Conservation (phyloP, 1,284 basidiomycete genomes). For the Tilletia horrida region DNA sequence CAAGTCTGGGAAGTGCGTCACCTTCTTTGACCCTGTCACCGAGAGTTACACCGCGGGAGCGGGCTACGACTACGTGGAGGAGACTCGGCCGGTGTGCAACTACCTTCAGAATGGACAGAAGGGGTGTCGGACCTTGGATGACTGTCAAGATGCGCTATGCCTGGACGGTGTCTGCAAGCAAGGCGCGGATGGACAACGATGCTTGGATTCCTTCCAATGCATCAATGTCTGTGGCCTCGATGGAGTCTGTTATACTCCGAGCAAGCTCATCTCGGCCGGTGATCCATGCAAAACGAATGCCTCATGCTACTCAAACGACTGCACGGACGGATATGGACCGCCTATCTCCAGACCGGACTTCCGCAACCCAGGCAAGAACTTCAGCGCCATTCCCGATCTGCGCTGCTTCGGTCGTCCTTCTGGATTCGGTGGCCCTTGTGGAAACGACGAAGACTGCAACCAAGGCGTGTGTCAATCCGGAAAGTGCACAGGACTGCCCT, state of each 20-base stretch:
- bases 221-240: too few relatives aligned
- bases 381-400: too few relatives aligned
- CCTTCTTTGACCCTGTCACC: conserved; percentile 25
- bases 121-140: conserved; percentile 25
- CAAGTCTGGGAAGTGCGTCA: conserved; percentile 29
- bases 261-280: not conserved
- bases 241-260: not conserved
- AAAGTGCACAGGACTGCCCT: too few relatives aligned
- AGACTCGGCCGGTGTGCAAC: conserved; percentile 26
- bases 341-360: too few relatives aligned
- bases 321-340: too few relatives aligned
- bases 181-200: not conserved
- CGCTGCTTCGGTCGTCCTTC: too few relatives aligned
- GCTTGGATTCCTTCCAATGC: not conserved
- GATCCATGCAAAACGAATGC: not conserved
- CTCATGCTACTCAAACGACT: not conserved
- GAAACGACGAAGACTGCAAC: too few relatives aligned
- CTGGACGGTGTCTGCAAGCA: conserved; percentile 26
- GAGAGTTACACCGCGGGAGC: conserved; percentile 10
- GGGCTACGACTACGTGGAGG: not conserved
- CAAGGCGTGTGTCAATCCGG: too few relatives aligned
- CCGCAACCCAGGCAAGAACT: too few relatives aligned
- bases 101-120: conserved; percentile 25
- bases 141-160: conserved; percentile 27
- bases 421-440: too few relatives aligned